Base-by-base conservation (phyloP, 1,284 basidiomycete genomes). In the Porogramme epimiltina region DNA sequence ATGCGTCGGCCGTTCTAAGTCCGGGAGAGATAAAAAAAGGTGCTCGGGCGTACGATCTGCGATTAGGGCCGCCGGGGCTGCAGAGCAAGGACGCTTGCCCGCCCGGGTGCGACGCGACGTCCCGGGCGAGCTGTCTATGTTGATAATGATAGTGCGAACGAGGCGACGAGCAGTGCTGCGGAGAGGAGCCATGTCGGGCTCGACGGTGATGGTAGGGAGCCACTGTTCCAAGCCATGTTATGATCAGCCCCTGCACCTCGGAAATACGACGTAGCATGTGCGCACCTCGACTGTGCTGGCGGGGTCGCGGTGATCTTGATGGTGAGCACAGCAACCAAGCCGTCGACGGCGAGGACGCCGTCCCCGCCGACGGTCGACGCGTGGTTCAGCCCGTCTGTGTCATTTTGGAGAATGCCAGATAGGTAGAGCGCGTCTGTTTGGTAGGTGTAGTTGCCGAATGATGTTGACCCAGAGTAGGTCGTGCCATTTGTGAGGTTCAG, bases 271-370 rank as follows among this genome's bases (percentile, higher is more conserved):
- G 28, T 6, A 31, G 28, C 28, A 13, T 13, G 28, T 50, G 64
- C 66, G 51, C 23, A 60, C 19, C 59, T 31, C 4, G 42, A 22
- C 11, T 49, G 45, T 18, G 19, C 28, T 6, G 38, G n/a, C 3
- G 84, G 82, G 23, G 63, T 62, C 31, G 57, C 66, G 1, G 81
- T 78, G 38, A 95, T 84, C 62, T 78, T 82, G 44, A 95, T 88
- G 0, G 84, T 86, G 59, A 96, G 63, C 1, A 98, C 74, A 0
- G 92, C 93, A 0, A 97, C 87, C 4, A 94, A 74, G 0, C 95
- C 95, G 66, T 98, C 95, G 4, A 87, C 78, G 0, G 93, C 85
- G 45, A 84, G 85, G 15, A 72, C 62, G 2, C 82, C 84, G 37
- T 81, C 66, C 10, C 77, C 70, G 19, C 74, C 77, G 5, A 96